phyloP scores from a whole-genome alignment of 768 basidiomycete genomes.

The Mycena galericulata region DNA sequence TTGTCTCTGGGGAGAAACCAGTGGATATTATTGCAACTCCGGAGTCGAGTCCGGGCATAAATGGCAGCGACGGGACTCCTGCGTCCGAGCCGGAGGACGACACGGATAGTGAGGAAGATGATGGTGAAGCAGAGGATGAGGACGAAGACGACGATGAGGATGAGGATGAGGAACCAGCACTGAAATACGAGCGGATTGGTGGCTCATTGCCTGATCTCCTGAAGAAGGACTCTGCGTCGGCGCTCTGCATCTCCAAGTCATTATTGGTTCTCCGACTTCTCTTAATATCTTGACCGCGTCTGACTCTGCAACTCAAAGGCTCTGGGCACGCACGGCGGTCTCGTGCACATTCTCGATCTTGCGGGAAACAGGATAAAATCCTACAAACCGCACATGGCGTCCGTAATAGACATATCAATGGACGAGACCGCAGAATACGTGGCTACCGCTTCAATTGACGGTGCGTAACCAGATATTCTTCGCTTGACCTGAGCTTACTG shows the following conservation, averaged over 20 bases:
- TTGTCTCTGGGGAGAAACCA: neutral
- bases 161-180: slow-evolving; percentile 90
- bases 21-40: neutral
- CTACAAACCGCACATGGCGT: slow-evolving; percentile 90
- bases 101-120: slow-evolving; percentile 41
- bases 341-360: slow-evolving; percentile 87
- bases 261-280: slow-evolving; percentile 65
- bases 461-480: slow-evolving; percentile 56
- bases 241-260: slow-evolving; percentile 80
- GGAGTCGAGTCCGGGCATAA: neutral
- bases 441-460: slow-evolving; percentile 93
- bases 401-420: slow-evolving; percentile 86
- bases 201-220: slow-evolving; percentile 82
- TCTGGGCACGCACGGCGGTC: slow-evolving; percentile 93
- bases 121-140: slow-evolving; percentile 57
- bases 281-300: neutral
- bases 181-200: slow-evolving; percentile 90
- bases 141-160: slow-evolving; percentile 73
- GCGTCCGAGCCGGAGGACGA: slow-evolving; percentile 38
- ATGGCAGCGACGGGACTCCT: slow-evolving; percentile 36
- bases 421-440: slow-evolving; percentile 91
- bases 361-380: slow-evolving; percentile 87
- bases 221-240: slow-evolving; percentile 90
- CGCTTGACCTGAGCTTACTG: neutral
- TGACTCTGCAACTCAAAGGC: slow-evolving; percentile 61